These are phyloP conservation scores for Sanguinoderma infundibulare DNA, from an alignment of 1,284 basidiomycete genomes.

Conservation along the genomic window DNA sequence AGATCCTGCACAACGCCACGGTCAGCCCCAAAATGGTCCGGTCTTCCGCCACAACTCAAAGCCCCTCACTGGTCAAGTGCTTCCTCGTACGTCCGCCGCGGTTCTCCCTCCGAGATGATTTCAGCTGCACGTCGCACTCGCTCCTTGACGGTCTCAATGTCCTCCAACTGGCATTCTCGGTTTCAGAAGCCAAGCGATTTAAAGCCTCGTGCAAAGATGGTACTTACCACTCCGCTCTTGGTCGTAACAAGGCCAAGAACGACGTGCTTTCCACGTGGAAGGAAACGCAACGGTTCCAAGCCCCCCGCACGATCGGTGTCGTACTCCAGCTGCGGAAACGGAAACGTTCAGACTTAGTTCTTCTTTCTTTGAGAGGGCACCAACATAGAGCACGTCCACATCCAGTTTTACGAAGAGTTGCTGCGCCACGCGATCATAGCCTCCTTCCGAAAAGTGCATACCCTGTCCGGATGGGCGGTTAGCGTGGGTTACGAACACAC, in stretches of 20 bases:
- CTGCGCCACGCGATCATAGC: conserved; percentile 72
- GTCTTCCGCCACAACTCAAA: conserved; percentile 3
- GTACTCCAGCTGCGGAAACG: conserved; percentile 64
- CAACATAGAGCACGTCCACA: conserved; percentile 74
- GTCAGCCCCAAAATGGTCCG: conserved; percentile 1
- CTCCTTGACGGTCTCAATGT: conserved; percentile 54
- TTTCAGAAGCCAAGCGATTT: conserved; percentile 6
- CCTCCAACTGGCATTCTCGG: conserved; percentile 53
- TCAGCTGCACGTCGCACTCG: conserved; percentile 70
- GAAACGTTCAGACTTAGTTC: not conserved
- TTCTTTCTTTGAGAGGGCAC: conserved; percentile 25
- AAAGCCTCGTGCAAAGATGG: not conserved
- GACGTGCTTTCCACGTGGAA: conserved; percentile 69
- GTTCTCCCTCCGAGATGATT: conserved; percentile 53
- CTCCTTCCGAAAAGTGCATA: conserved; percentile 73
- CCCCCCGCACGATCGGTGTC: conserved; percentile 74
- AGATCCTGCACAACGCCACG: conserved; percentile 47
- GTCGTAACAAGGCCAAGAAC: conserved; percentile 80
- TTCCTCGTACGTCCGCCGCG: conserved; percentile 52
- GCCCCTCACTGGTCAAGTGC: conserved; percentile 60
- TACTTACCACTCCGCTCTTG: conserved; percentile 60
- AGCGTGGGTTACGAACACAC: not conserved
- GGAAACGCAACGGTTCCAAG: conserved; percentile 65
- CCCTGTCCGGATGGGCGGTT: conserved; percentile 40
- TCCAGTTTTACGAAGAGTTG: conserved; percentile 73